Evolutionary conservation across 208 protist species (phyloP).

Genomic region (Crithidia bombi): DNA sequence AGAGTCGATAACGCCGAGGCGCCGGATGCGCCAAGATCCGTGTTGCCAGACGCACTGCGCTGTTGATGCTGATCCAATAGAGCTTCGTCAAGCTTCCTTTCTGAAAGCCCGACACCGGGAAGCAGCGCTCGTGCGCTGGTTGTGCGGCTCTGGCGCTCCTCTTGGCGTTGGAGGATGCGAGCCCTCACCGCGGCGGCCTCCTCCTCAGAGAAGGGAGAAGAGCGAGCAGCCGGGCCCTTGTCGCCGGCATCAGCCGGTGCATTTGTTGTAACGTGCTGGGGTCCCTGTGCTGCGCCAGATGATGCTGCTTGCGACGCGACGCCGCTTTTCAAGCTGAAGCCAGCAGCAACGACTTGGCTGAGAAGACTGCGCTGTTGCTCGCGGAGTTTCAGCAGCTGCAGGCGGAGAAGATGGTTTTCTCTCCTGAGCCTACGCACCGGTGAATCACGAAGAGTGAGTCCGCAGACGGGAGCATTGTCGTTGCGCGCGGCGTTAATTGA

Average conservation of each 20-base stretch:
- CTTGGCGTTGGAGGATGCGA: constrained; percentile 49
- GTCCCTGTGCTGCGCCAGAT: neutral
- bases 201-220: neutral
- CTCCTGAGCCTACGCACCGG: constrained; percentile 32
- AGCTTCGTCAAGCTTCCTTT: constrained; percentile 16
- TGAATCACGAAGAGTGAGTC: neutral
- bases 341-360: neutral
- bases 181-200: constrained; percentile 38
- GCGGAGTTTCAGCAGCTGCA: constrained; percentile 51
- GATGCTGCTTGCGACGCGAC: neutral
- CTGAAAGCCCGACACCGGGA: constrained; percentile 36
- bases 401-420: constrained; percentile 60
- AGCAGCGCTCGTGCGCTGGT: constrained; percentile 40
- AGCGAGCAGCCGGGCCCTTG: neutral
- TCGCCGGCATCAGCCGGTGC: neutral
- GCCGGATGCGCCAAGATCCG: no score
- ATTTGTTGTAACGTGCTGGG: neutral
- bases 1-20: no score
- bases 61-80: constrained; percentile 11
- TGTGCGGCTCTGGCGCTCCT: constrained; percentile 44
- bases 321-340: neutral
- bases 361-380: constrained; percentile 31
- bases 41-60: neutral
- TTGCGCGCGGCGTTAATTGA: no score
- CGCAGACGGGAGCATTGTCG: no score